Base-by-base conservation (phyloP, 495 filamentous ascomycete genomes). In the Lophium mytilinum region DNA sequence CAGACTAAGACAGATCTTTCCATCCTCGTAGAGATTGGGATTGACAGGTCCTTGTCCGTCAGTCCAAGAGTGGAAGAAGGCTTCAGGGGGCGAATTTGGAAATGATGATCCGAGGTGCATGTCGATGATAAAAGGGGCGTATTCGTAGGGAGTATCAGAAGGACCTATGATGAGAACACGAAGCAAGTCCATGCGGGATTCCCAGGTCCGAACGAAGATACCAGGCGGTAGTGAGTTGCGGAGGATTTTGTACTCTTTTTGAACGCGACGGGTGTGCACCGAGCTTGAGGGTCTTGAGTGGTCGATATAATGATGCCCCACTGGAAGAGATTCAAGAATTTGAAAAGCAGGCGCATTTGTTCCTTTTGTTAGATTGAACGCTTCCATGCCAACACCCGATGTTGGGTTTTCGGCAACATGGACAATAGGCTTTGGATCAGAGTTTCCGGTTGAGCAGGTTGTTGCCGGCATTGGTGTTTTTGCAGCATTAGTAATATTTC, bases 11-110 rank as follows among this genome's bases (percentile, higher is more conserved):
- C 82, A 85, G 35, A 84, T 79, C 48, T 75, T 82, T 12, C 82
- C 80, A 60, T 84, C 74, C 60, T 83, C 79, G 60, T 83, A 83
- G 4, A 85, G 63, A 60, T 85, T 85, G 1, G 82, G 82, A 62
- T 85, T 85, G 37, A 84, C 71, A 12, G 71, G 68, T 1, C 78
- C 81, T 8, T 72, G 55, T 3, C 75, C 72, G 39, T 71, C 62
- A 9, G 66, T 76, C 80, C 81, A 84, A 21, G 74, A 78, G 62
- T 85, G 80, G 59, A 85, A 85, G 64, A 72, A 76, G 1, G 73
- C 71, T 4, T 64, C 48, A 0, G 82, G 82, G 6, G 81, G 76
- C 0, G 60, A 52, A 12, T 60, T 55, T 1, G 81, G 81, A 61
- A 80, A 85, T 6, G 62, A 53, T 0, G 64, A 37, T 6, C 62